phyloP scores from a whole-genome alignment of 768 basidiomycete species.

The Lactarius hengduanensis region DNA sequence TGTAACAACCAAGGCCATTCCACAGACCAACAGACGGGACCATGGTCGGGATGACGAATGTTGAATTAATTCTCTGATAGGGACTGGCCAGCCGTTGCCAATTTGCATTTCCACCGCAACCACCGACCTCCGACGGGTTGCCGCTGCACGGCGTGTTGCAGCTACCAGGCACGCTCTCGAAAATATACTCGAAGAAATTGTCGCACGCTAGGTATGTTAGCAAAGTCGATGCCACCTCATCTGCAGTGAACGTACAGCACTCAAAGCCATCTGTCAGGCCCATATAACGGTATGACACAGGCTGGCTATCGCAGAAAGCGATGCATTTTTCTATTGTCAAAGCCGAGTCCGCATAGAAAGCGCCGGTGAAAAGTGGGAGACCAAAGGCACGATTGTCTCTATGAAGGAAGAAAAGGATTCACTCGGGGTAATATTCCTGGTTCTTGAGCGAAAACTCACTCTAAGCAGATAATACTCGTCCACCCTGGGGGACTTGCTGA shows the following conservation, averaged over 20 bases:
- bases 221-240: background rate
- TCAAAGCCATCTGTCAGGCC: conserved; percentile 64
- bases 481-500: background rate
- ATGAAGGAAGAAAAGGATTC: background rate
- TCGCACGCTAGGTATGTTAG: background rate
- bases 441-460: background rate
- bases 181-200: background rate
- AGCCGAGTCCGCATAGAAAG: conserved; percentile 39
- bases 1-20: conserved; percentile 70
- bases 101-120: conserved; percentile 42
- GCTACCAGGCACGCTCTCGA: too few relatives aligned
- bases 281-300: conserved; percentile 50
- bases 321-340: conserved; percentile 62
- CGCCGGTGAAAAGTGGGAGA: conserved; percentile 45
- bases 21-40: conserved; percentile 58
- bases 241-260: conserved; percentile 45
- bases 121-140: conserved; percentile 53
- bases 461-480: background rate
- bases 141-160: conserved; percentile 37
- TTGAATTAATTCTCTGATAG: conserved; percentile 44
- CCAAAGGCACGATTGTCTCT: background rate
- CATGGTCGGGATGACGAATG: conserved; percentile 43
- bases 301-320: conserved; percentile 42
- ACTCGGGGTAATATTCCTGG: background rate
- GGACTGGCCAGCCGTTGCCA: conserved; percentile 44